Evolutionary conservation across 495 filamentous ascomycete species (phyloP), one percentile per base, ranked within the genome.

Genomic region (Aspergillus nanangensis): DNA sequence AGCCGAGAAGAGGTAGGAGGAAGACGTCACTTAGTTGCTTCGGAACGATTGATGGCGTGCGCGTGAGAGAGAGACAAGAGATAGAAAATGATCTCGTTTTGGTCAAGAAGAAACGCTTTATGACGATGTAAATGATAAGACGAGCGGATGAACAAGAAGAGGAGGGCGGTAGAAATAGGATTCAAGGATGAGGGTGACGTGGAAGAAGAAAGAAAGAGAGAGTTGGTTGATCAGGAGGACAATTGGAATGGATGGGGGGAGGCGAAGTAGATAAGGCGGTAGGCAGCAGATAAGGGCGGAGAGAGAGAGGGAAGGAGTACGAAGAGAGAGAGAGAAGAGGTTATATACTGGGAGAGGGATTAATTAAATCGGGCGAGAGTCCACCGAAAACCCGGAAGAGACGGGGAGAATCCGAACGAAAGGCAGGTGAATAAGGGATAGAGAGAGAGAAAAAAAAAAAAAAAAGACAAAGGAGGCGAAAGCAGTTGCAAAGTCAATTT

Each of bases 1-100:
- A 72, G 61, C 52, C 67, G 55, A 36, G 53, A 74, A 62, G 44
- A 65, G 66, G 45, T 68, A 69, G 36, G 56, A 45, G 40, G 52
- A 36, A 31, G 58, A 38, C 17, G 71, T 52, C 66, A 10, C 18
- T 38, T n/a, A n/a, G n/a, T n/a, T n/a, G n/a, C n/a, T n/a, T n/a
- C n/a, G n/a, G n/a, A 38, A 38, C 21, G 43, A 29, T 24, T 15
- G 33, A 27, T 15, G 18, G 23, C 21, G 43, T 29, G 11, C 11
- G 25, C 25, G 25, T n/a, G n/a, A n/a, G n/a, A n/a, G n/a, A n/a
- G n/a, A n/a, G n/a, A n/a, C n/a, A n/a, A n/a, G n/a, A n/a, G n/a
- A n/a, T n/a, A n/a, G n/a, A n/a, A n/a, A n/a, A n/a, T n/a, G n/a
- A n/a, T n/a, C n/a, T n/a, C n/a, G n/a, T n/a, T n/a, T n/a, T n/a